These are phyloP conservation scores for Leccinum variicolor DNA, from an alignment of 768 basidiomycete species.

Conservation along the genomic window DNA sequence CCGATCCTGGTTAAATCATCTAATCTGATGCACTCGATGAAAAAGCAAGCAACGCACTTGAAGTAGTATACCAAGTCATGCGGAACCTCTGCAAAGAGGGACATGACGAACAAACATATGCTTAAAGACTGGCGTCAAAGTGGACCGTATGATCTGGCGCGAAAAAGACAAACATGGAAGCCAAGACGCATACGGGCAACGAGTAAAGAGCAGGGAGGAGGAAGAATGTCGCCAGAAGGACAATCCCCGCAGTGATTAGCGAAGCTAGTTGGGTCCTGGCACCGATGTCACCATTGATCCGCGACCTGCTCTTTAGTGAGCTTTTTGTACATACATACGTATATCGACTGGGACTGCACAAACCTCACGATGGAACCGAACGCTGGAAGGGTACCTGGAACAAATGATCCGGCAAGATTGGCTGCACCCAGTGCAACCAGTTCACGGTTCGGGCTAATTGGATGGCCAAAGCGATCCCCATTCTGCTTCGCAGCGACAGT, in stretches of 20 bases:
- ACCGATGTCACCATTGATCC: slow-evolving; percentile 90
- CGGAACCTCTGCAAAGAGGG: slow-evolving; percentile 80
- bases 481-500: slow-evolving; percentile 96
- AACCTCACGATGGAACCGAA: slow-evolving; percentile 92
- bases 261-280: slow-evolving; percentile 89
- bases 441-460: slow-evolving; percentile 92
- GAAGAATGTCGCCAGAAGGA: slow-evolving; percentile 86
- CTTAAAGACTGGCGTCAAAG: slow-evolving; percentile 36
- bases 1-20: slow-evolving; percentile 47
- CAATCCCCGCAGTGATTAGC: slow-evolving; percentile 66
- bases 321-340: not conserved
- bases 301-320: slow-evolving; percentile 42
- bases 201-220: slow-evolving; percentile 82
- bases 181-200: slow-evolving; percentile 87
- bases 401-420: slow-evolving; percentile 74
- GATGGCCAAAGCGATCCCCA: slow-evolving; percentile 77
- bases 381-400: slow-evolving; percentile 88
- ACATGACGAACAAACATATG: slow-evolving; percentile 81
- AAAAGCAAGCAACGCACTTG: slow-evolving; percentile 46
- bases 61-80: slow-evolving; percentile 85
- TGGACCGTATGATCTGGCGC: not conserved
- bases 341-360: slow-evolving; percentile 9
- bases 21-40: not conserved
- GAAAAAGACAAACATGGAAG: slow-evolving; percentile 64
- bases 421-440: slow-evolving; percentile 85